Percentiles rank a stretch among this genome's conserved stretches.
Evolutionary conservation across 345 rosid genomes (phyloP).

Genomic region (Lepidium aucheri): DNA sequence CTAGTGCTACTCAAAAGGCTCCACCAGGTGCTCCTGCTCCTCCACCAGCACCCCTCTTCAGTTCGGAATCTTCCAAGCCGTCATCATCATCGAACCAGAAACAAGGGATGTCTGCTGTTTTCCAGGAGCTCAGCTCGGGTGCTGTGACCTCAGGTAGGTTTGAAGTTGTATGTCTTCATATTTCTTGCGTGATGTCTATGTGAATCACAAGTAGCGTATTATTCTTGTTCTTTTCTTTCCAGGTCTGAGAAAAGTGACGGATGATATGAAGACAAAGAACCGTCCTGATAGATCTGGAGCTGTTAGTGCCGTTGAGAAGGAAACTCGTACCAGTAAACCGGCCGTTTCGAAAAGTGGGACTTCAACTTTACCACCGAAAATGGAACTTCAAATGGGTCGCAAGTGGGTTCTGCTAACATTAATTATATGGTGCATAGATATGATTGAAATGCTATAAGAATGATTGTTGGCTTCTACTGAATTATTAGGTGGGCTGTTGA

Average conservation of each 20-base stretch:
- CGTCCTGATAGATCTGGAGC: slow-evolving; percentile 63
- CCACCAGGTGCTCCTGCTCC: slow-evolving; percentile 63
- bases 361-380: slow-evolving; percentile 46
- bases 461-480: slow-evolving; percentile 8
- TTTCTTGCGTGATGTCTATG: not conserved
- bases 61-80: slow-evolving; percentile 57
- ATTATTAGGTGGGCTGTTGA: slow-evolving; percentile 84
- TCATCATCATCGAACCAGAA: slow-evolving; percentile 80
- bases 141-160: slow-evolving; percentile 63
- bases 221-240: slow-evolving; percentile 10
- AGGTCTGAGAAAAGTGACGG: slow-evolving; percentile 88
- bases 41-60: slow-evolving; percentile 85
- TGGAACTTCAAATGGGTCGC: slow-evolving; percentile 98
- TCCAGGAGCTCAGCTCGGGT: slow-evolving; percentile 71
- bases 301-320: slow-evolving; percentile 55
- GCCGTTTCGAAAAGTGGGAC: slow-evolving; percentile 55
- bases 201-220: not conserved
- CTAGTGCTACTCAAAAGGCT: slow-evolving; percentile 51
- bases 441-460: not conserved
- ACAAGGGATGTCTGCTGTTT: slow-evolving; percentile 92
- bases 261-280: slow-evolving; percentile 92
- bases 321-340: slow-evolving; percentile 34
- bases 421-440: not conserved
- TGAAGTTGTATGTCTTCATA: not conserved
- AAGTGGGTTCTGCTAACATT: slow-evolving; percentile 47